Evolutionary conservation across 1,284 basidiomycete genomes (phyloP).

Genomic region (Pseudozyma sp.): DNA sequence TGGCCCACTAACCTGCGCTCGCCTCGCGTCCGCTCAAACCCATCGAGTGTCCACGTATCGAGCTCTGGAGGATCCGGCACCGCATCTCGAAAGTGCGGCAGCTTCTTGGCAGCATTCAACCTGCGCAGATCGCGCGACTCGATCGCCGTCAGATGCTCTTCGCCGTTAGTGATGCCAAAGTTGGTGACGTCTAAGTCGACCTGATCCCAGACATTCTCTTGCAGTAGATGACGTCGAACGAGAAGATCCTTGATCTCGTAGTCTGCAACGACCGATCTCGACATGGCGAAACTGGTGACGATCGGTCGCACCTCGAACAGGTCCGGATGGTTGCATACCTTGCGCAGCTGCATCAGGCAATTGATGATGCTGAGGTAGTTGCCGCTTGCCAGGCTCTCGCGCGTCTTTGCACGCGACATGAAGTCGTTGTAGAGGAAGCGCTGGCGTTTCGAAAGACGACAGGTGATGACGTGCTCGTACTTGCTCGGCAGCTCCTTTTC

Average conservation of each 20-base stretch:
- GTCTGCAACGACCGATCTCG: slow-evolving; percentile 81
- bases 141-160: slow-evolving; percentile 71
- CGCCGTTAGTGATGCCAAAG: slow-evolving; percentile 74
- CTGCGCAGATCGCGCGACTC: slow-evolving; percentile 73
- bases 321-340: slow-evolving; percentile 88
- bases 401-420: slow-evolving; percentile 90
- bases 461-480: slow-evolving; percentile 91
- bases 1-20: slow-evolving; percentile 74
- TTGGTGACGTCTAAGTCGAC: slow-evolving; percentile 78
- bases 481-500: slow-evolving; percentile 96
- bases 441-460: slow-evolving; percentile 91
- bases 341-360: slow-evolving; percentile 89
- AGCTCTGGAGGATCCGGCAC: slow-evolving; percentile 72
- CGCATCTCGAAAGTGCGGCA: slow-evolving; percentile 71
- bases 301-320: slow-evolving; percentile 95
- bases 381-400: slow-evolving; percentile 85
- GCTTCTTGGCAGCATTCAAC: slow-evolving; percentile 80
- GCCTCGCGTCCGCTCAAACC: slow-evolving; percentile 76
- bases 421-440: slow-evolving; percentile 98
- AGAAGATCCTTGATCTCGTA: slow-evolving; percentile 90
- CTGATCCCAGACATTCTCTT: slow-evolving; percentile 71
- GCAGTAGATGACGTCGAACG: slow-evolving; percentile 78
- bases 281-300: slow-evolving; percentile 89
- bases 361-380: slow-evolving; percentile 87
- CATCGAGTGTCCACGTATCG: slow-evolving; percentile 80